Evolutionary conservation across 257 asterid species (phyloP), one percentile per base, ranked within the genome.

Genomic region (Anisodus acutangulus): DNA sequence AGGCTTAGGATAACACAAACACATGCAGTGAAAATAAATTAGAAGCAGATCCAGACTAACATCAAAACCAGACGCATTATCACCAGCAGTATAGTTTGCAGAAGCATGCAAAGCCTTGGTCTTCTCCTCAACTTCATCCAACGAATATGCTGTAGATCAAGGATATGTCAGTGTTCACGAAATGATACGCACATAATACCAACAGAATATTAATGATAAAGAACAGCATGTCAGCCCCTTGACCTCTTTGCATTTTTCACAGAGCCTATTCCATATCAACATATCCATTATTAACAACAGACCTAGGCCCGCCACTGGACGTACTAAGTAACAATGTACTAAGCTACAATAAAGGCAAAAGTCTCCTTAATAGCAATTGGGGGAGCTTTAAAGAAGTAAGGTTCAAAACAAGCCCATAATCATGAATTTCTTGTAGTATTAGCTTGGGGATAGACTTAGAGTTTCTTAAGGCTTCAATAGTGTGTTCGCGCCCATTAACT

Each of bases 91-190:
- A 85, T 82, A 79, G 67, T 85, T 88, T 53, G 95, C 89, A 85
- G 86, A 90, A 37, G 93, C 86, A 49, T 92, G 93, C 80, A 93
- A 85, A 83, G 84, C 84, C 91, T 90, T 91, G 10, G 92, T 87
- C 88, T 88, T 94, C 90, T 90, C 87, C 82, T 87, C 95, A 82
- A 93, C 86, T 85, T 94, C 98, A 13, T 91, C 91, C 88, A 84
- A 58, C 13, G 97, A 82, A 89, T 90, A 91, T 45, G 95, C 98
- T 93, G 93, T 89, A 86, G 60, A 84, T 19, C 22, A 12, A 26
- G 63, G 9, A 76, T 26, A 51, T n/a, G 81, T 76, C 64, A 51
- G 81, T 7, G 13, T 58, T 54, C 31, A 0, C 0, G 13, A 16
- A 85, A 76, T 8, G 35, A 51, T 76, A 51, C 12, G 47, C 81